Base-by-base conservation (phyloP, 441 rosid species). In the Brassica balearica region DNA sequence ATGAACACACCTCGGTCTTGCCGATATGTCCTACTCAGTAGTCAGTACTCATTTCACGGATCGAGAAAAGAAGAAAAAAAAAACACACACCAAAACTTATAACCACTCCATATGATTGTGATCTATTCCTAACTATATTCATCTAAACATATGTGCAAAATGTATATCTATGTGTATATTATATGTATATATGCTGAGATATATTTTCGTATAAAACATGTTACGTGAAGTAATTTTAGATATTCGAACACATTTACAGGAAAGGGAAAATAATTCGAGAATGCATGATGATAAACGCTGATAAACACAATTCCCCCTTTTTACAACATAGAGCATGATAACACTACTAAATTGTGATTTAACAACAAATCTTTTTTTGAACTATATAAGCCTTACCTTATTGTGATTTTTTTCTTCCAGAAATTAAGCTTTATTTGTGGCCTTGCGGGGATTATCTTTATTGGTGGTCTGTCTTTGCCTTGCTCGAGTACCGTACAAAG, bases 101-200 rank as follows among this genome's bases (percentile, higher is more conserved):
- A 69, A 76, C 75, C 32, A 69, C 80, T 36, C 59, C 75, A 68
- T 60, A 34, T 68, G 68, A 76, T 46, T 68, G 23, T 27, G 25
- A 60, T 68, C 8, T 68, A 25, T 59, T 15, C 8, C 79, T 59
- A 53, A 68, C 55, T 67, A 38, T 10, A 22, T 36, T 32, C 34
- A 29, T 29, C 5, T 29, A 29, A 29, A 29, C 34, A 17, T 17
- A 17, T 17, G 17, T 17, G 17, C 17, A 17, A 17, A 17, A 17
- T 17, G 17, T 22, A 10, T 59, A 58, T 46, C 14, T 1, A 14
- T 38, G 19, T 58, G 34, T 29, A 29, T 29, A 29, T 7, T 20
- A 59, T 59, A 17, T 11, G 1, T 59, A 59, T 20, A 59, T 20
- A 59, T 59, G 3, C 9, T 20, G 62, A 8, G 27, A 58, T 58